Percentiles rank a stretch among this genome's conserved stretches.
Conservation (phyloP, 306 rosid genomes). For the Notholithocarpus densiflorus region DNA sequence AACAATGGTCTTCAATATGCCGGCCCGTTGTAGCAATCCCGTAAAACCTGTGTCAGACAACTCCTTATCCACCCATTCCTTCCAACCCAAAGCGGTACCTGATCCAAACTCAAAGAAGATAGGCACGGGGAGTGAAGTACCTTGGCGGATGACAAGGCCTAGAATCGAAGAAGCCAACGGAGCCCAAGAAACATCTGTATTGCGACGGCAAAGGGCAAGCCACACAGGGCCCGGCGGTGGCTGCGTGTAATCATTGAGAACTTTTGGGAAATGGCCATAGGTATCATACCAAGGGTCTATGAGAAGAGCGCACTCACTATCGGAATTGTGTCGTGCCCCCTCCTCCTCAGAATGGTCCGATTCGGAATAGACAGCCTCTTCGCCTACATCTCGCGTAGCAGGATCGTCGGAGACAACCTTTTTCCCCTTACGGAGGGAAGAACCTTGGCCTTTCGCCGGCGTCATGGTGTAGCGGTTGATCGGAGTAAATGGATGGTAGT, state of each 20-base stretch:
- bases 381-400: accelerated
- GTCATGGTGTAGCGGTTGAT: no score
- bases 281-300: no score
- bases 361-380: accelerated
- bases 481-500: no score
- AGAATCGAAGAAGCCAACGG: accelerated
- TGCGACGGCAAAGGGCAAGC: no score
- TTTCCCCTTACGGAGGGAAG: no score
- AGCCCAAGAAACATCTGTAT: accelerated
- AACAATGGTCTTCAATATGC: no score
- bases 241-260: accelerated
- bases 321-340: accelerated
- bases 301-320: no score
- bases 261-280: no score
- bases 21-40: accelerated
- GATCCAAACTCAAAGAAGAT: no score
- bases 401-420: no score
- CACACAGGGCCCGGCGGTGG: accelerated
- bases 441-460: accelerated
- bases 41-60: accelerated
- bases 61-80: no score
- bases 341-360: no score
- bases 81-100: accelerated
- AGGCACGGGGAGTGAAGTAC: accelerated
- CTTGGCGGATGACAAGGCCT: accelerated